phyloP scores from a whole-genome alignment of 1,284 basidiomycete genomes.

The Naganishia liquefaciens region DNA sequence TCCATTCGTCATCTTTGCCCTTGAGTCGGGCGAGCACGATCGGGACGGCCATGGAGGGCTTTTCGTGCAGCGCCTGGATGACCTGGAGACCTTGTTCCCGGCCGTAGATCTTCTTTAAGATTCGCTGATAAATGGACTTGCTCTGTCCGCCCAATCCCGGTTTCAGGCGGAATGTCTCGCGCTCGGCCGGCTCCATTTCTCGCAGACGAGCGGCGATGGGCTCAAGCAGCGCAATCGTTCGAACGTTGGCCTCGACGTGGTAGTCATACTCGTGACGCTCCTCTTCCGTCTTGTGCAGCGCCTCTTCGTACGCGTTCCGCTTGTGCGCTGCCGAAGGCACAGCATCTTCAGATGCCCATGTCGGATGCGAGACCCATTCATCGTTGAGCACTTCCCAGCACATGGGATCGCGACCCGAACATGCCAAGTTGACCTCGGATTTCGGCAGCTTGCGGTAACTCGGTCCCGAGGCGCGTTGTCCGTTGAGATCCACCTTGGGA shows the following conservation, averaged over 20 bases:
- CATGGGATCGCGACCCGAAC: constrained; percentile 91
- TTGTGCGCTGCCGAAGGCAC: constrained; percentile 91
- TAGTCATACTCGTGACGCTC: constrained; percentile 99
- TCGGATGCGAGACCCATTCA: constrained; percentile 94
- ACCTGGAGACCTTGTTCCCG: constrained; percentile 75
- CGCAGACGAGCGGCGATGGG: constrained; percentile 84
- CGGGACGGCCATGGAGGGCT: constrained; percentile 84
- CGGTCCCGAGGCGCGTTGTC: constrained; percentile 65
- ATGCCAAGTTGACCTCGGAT: constrained; percentile 81
- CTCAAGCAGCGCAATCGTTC: constrained; percentile 90
- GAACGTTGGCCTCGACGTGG: constrained; percentile 85
- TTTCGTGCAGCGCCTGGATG: constrained; percentile 87
- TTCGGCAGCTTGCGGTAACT: constrained; percentile 90
- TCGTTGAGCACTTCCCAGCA: constrained; percentile 97
- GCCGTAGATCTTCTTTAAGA: constrained; percentile 94
- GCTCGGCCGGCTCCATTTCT: constrained; percentile 86
- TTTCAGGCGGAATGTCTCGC: constrained; percentile 77
- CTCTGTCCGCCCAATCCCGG: constrained; percentile 85
- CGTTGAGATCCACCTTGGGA: constrained; percentile 59
- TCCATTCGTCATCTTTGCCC: constrained; percentile 97
- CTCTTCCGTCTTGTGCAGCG: constrained; percentile 94
- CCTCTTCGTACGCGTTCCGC: constrained; percentile 96
- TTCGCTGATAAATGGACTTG: constrained; percentile 87
- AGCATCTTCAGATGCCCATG: constrained; percentile 94
- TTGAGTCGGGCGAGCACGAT: constrained; percentile 88